Evolutionary conservation across 257 asterid species (phyloP), one percentile per base, ranked within the genome.

Genomic region (Nicotiana undulata): DNA sequence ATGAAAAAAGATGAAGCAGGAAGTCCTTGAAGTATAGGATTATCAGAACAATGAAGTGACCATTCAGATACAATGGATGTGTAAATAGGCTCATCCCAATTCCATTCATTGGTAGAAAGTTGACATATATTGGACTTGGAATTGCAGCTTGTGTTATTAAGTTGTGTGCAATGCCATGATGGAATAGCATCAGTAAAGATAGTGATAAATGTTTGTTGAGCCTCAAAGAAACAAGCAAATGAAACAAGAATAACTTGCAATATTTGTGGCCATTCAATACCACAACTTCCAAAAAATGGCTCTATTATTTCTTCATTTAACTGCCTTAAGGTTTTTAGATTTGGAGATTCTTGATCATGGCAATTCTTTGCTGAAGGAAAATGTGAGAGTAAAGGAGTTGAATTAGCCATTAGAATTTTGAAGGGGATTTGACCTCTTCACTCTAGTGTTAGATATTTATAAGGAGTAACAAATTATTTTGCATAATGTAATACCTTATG

Each of bases 1-100:
- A 81, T 6, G 87, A 88, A 91, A 87, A 88, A 91, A 13, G 86
- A 82, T 26, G 95, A 88, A 3, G 93, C 81, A n/a, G 95, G 93
- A 3, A 91, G 84, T 29, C 88, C 91, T 2, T 70, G 63, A 46
- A 89, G 5, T 7, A 91, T 29, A 11, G 89, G 37, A 61, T 26
- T 66, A 15, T 80, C 64, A 3, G 79, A 70, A 29, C 95, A 89
- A 26, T 83, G 79, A 32, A 91, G 88, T 55, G 90, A 85, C 96
- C 96, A 91, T 80, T 88, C 90, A 3, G 92, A 88, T 9, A 88
- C 17, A 66, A 76, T 85, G 31, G 96, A 88, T 24, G 88, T 55
- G 67, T 49, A 9, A 1, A 79, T 79, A 2, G 92, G 90, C 46
- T n/a, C 20, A 29, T 83, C 89, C 93, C 91, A 89, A 0, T 74